Evolutionary conservation across 1,284 basidiomycete species (phyloP), one percentile per base, ranked within the genome.

Genomic region (Ustilago shanxiensis): DNA sequence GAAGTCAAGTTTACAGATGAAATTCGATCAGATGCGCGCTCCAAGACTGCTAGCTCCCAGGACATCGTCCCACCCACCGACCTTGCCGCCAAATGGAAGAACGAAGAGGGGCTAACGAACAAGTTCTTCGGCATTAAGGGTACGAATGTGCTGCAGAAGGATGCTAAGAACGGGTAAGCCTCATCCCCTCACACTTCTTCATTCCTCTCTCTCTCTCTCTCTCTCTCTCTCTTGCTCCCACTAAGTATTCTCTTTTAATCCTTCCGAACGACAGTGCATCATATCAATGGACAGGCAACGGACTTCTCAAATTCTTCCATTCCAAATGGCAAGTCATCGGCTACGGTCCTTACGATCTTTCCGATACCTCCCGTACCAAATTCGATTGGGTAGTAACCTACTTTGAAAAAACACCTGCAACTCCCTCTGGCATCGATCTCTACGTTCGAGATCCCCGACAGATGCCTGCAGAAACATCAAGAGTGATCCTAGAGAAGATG

Each of bases 311-410:
- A 24, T 59, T 74, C 59, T 78, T 78, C 67, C 71, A 78, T 49
- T 70, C 66, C 22, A 74, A 71, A 59, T 74, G 75, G 72, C 75
- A 78, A 41, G 64, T 78, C 24, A 74, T 78, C 22, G 72, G 72
- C 47, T 78, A 77, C 29, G 74, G 74, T 2, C 69, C 69, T 8
- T 77, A 77, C 74, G 70, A 77, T 55, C 66, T 72, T 28, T 45
- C 50, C 33, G 70, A 77, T n/a, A 60, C 62, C 0, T 62, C 59
- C 11, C 61, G 62, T 8, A 71, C 62, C 11, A 60, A 68, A 26
- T 70, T 74, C 51, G 71, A 74, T 51, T 78, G 70, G 71, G 24
- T 78, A 33, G 69, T 78, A 13, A 78, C 76, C 13, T 78, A 78
- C 57, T 78, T 78, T 51, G 68, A 78, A 45, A 78, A 78, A 52